Percentiles rank a stretch among this genome's conserved stretches.
phyloP scores from a whole-genome alignment of 805 yeast species.

The Pichia gijzeniarum region DNA sequence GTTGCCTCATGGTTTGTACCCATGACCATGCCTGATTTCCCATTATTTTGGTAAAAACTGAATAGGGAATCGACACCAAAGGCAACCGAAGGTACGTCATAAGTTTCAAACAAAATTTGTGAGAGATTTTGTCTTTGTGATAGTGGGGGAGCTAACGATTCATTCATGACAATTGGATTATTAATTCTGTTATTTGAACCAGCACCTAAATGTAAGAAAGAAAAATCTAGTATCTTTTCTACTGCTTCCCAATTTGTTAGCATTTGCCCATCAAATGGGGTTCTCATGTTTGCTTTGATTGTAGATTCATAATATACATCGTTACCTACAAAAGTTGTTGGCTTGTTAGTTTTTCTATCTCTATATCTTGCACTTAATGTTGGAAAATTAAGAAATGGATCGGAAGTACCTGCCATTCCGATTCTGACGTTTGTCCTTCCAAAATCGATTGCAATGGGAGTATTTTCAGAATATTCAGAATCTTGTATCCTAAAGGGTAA shows the following conservation, averaged over 20 bases:
- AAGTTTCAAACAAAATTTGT: conserved; percentile 81
- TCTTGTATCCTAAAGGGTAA: conserved; percentile 38
- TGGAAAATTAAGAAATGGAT: conserved; percentile 64
- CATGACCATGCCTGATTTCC: conserved; percentile 64
- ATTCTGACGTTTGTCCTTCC: conserved; percentile 60
- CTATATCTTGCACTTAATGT: conserved; percentile 65
- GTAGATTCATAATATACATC: conserved; percentile 70
- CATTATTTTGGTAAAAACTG: conserved; percentile 62
- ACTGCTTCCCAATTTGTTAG: conserved; percentile 90
- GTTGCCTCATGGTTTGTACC: conserved; percentile 81
- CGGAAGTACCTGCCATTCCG: conserved; percentile 43
- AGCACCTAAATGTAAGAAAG: conserved; percentile 75
- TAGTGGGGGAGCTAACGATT: conserved; percentile 63
- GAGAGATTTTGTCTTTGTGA: conserved; percentile 69
- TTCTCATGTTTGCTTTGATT: conserved; percentile 57
- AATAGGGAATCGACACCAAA: conserved; percentile 82
- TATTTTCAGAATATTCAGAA: conserved; percentile 40
- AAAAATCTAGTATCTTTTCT: conserved; percentile 77
- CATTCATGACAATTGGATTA: conserved; percentile 79
- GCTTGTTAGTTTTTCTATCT: conserved; percentile 61
- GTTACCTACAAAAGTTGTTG: conserved; percentile 72
- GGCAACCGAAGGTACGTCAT: conserved; percentile 63
- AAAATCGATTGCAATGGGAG: conserved; percentile 85
- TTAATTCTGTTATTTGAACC: conserved; percentile 45
- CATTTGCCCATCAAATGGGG: conserved; percentile 84